Evolutionary conservation across 2,329 filamentous ascomycete species (phyloP).

Genomic region (Neonectria coccinea): DNA sequence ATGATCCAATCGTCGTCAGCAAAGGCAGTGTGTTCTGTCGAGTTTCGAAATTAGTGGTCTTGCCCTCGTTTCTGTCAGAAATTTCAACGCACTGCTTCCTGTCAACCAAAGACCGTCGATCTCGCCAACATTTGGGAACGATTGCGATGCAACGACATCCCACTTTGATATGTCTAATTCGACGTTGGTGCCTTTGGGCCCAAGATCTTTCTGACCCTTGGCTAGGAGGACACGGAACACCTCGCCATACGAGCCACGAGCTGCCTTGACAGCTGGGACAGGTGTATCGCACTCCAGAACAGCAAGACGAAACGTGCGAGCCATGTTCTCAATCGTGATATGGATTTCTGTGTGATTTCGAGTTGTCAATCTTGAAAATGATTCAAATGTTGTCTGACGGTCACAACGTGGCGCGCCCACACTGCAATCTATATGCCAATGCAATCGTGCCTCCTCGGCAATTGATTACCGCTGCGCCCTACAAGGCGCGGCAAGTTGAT

Average conservation of each 20-base stretch:
- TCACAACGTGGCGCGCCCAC: slow-evolving; percentile 2
- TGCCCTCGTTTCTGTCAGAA: background rate
- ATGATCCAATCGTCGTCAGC: slow-evolving; percentile 56
- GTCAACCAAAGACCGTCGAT: slow-evolving; percentile 49
- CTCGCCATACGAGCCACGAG: slow-evolving; percentile 48
- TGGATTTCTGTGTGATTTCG: background rate
- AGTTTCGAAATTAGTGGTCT: background rate
- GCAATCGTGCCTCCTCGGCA: background rate
- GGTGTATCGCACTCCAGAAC: slow-evolving; percentile 51
- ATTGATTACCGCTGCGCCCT: slow-evolving; percentile 1
- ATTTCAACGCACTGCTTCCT: slow-evolving; percentile 48
- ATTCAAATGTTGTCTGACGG: background rate
- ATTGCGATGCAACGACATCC: slow-evolving; percentile 47
- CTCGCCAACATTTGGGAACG: slow-evolving; percentile 44
- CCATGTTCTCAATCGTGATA: slow-evolving; percentile 29
- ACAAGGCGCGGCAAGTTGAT: background rate
- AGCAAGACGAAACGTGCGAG: slow-evolving; percentile 43
- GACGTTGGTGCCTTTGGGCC: slow-evolving; percentile 31
- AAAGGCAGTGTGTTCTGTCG: slow-evolving; percentile 52
- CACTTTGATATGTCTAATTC: slow-evolving; percentile 45
- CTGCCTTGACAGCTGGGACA: slow-evolving; percentile 42
- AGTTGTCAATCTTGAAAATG: slow-evolving; percentile 5
- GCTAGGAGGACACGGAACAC: slow-evolving; percentile 47
- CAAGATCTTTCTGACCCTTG: slow-evolving; percentile 42
- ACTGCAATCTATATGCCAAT: slow-evolving; percentile 17